Conservation (phyloP, 2,329 filamentous ascomycete species). For the Stagonosporopsis vannaccii region DNA sequence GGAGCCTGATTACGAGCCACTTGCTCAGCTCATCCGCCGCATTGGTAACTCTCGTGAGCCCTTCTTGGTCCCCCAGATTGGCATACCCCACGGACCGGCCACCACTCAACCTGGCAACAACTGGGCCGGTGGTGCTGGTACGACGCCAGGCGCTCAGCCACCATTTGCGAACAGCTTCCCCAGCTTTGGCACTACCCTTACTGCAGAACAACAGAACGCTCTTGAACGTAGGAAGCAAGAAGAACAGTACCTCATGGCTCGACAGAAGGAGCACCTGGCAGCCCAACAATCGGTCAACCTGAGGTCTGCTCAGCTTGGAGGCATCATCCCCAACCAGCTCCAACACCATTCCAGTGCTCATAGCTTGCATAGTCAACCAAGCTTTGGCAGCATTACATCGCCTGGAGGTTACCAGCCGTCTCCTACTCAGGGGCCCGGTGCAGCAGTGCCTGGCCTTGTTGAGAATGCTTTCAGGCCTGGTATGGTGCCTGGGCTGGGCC, state of each 20-base stretch:
- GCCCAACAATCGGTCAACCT: conserved; percentile 81
- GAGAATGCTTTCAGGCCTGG: conserved; percentile 62
- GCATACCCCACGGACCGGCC: conserved; percentile 86
- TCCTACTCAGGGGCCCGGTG: conserved; percentile 59
- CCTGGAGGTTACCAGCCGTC: conserved; percentile 74
- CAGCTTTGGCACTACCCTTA: conserved; percentile 94
- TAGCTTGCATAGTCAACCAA: conserved; percentile 95
- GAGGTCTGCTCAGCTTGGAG: conserved; percentile 68
- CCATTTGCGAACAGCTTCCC: conserved; percentile 94
- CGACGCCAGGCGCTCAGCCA: conserved; percentile 64
- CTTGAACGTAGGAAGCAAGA: conserved; percentile 96
- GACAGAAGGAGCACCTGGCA: conserved; percentile 91
- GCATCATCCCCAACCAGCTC: conserved; percentile 67
- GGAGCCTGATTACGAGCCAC: conserved; percentile 90
- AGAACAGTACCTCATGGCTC: conserved; percentile 95
- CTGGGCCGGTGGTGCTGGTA: conserved; percentile 53
- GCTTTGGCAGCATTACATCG: conserved; percentile 93
- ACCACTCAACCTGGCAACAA: conserved; percentile 55
- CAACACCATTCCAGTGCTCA: conserved; percentile 96
- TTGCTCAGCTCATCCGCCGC: conserved; percentile 91
- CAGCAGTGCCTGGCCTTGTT: conserved; percentile 69
- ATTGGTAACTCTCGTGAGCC: conserved; percentile 98
- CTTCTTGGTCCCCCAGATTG: conserved; percentile 96
- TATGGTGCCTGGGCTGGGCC: conserved; percentile 52
- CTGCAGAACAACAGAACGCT: conserved; percentile 97